Conservation (phyloP, 805 yeast genomes). For the Komagataella ulmi region DNA sequence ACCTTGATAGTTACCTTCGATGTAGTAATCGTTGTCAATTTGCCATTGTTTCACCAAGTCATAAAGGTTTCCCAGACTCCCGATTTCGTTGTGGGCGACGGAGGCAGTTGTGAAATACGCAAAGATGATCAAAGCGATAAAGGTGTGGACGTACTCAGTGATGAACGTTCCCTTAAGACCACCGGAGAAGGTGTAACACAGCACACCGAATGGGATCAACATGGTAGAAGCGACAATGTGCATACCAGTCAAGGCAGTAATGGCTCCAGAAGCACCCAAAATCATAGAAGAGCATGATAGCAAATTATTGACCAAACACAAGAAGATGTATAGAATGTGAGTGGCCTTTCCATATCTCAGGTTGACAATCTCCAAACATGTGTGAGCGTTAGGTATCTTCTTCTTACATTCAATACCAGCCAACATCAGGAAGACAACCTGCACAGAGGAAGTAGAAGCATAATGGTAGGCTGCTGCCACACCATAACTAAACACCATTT, state of each 20-base stretch:
- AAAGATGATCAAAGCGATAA: slow-evolving; percentile 16
- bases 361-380: slow-evolving; percentile 13
- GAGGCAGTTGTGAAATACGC: slow-evolving; percentile 16
- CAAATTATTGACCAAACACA: slow-evolving; percentile 12
- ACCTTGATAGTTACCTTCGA: slow-evolving; percentile 21
- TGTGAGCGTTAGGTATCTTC: slow-evolving; percentile 12
- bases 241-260: slow-evolving; percentile 15
- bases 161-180: slow-evolving; percentile 22
- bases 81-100: slow-evolving; percentile 13
- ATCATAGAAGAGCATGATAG: slow-evolving; percentile 16
- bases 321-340: slow-evolving; percentile 8
- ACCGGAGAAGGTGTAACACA: slow-evolving; percentile 19
- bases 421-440: slow-evolving; percentile 9
- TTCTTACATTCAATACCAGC: slow-evolving; percentile 10
- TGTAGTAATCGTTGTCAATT: slow-evolving; percentile 9
- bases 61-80: slow-evolving; percentile 17
- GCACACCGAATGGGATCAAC: slow-evolving; percentile 20
- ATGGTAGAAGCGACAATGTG: slow-evolving; percentile 12
- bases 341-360: slow-evolving; percentile 12
- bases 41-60: slow-evolving; percentile 9
- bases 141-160: slow-evolving; percentile 20
- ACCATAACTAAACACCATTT: slow-evolving; percentile 12
- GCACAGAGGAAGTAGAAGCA: slow-evolving; percentile 11
- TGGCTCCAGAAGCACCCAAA: slow-evolving; percentile 16
- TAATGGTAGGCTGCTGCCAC: slow-evolving; percentile 13